Conservation (phyloP, 23 red algal species). For the Pyropia yezoensis region DNA sequence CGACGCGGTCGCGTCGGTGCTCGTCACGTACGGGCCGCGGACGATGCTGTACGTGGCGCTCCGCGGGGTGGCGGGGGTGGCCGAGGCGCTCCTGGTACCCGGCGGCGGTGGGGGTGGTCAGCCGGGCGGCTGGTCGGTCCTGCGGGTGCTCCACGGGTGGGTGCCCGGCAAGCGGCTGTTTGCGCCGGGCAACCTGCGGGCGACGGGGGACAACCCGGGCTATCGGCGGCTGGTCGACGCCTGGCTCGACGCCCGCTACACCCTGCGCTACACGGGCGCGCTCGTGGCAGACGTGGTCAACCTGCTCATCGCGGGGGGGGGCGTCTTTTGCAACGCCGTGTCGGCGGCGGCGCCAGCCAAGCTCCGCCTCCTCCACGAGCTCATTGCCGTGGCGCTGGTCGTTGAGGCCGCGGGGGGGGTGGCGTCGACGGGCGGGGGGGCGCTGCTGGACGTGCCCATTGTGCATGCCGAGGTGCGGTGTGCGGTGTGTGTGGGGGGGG, state of each 20-base stretch:
- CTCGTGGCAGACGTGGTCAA: constrained; percentile 86
- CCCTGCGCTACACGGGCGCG: constrained; percentile 81
- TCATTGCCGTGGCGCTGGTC: constrained; percentile 65
- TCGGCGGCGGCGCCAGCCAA: constrained; percentile 52
- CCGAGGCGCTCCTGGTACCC: neutral
- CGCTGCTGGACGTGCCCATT: constrained; percentile 48
- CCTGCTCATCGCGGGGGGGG: constrained; percentile 55
- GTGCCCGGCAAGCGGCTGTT: constrained; percentile 54
- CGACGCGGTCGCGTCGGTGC: constrained; percentile 30
- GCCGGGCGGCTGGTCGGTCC: constrained; percentile 14
- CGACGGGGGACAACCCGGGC: constrained; percentile 20
- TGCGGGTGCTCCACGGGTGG: constrained; percentile 3
- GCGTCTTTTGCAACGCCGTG: constrained; percentile 69
- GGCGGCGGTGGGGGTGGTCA: neutral
- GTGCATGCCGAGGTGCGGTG: constrained; percentile 46
- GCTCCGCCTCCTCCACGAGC: constrained; percentile 80
- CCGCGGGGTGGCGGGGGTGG: neutral
- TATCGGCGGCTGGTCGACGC: constrained; percentile 51
- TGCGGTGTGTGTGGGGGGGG: constrained; percentile 51
- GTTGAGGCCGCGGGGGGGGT: constrained; percentile 58
- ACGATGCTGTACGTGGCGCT: constrained; percentile 49
- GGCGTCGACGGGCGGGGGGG: constrained; percentile 27
- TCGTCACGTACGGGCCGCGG: constrained; percentile 73
- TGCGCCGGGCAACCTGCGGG: constrained; percentile 81
- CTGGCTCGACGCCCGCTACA: constrained; percentile 55